These are phyloP conservation scores for Hypomontagnella submonticulosa DNA, from an alignment of 495 filamentous ascomycete genomes.

Conservation along the genomic window DNA sequence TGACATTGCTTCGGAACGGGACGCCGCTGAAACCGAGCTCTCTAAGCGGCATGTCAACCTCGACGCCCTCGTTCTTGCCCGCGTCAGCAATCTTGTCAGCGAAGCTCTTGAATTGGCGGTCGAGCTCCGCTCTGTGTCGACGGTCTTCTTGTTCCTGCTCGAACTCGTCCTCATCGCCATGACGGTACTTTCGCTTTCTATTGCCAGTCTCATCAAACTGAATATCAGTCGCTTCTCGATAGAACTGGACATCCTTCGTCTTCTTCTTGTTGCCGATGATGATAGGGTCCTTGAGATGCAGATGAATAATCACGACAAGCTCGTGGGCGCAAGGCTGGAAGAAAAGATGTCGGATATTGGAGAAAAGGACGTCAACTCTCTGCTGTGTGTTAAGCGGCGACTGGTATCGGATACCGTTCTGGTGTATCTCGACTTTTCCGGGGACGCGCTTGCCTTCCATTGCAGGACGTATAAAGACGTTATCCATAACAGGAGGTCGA, in stretches of 20 bases:
- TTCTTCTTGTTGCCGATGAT: slow-evolving; percentile 97
- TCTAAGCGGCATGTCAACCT: slow-evolving; percentile 95
- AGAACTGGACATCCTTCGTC: slow-evolving; percentile 98
- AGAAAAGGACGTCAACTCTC: slow-evolving; percentile 93
- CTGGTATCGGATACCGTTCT: slow-evolving; percentile 97
- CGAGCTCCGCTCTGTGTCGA: slow-evolving; percentile 85
- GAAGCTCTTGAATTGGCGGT: slow-evolving; percentile 94
- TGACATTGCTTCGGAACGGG: slow-evolving; percentile 91
- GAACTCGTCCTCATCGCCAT: slow-evolving; percentile 98
- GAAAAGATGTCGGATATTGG: slow-evolving; percentile 98
- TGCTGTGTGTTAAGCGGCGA: slow-evolving; percentile 85
- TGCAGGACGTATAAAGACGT: slow-evolving; percentile 92
- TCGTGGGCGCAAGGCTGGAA: slow-evolving; percentile 98
- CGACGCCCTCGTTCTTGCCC: slow-evolving; percentile 81
- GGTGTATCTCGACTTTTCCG: slow-evolving; percentile 95
- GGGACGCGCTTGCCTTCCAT: slow-evolving; percentile 96
- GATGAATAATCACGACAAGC: slow-evolving; percentile 96
- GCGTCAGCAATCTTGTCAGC: slow-evolving; percentile 98
- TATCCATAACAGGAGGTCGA: slow-evolving; percentile 84
- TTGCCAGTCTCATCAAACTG: slow-evolving; percentile 99
- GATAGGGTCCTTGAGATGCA: slow-evolving; percentile 97
- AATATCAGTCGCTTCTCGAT: slow-evolving; percentile 97
- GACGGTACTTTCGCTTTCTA: slow-evolving; percentile 96
- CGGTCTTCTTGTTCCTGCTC: slow-evolving; percentile 98
- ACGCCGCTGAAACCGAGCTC: slow-evolving; percentile 98